Percentiles rank a stretch among this genome's conserved stretches.
phyloP scores from a whole-genome alignment of 306 rosid genomes.

The Lathyrus sativus region DNA sequence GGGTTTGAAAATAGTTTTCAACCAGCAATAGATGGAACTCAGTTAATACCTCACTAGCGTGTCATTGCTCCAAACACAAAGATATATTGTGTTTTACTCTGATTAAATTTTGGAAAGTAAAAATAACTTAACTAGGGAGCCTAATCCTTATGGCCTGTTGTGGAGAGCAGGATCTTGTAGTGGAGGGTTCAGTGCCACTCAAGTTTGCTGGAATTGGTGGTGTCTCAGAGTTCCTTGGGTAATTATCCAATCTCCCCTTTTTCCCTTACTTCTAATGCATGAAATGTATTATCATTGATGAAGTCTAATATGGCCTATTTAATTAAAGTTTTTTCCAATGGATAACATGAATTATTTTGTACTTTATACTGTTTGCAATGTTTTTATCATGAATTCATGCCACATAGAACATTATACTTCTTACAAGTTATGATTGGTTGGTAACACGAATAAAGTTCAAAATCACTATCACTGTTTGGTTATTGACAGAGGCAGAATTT shows the following conservation, averaged over 20 bases:
- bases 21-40: too few relatives aligned
- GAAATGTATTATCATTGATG: slow-evolving; percentile 25
- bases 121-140: slow-evolving; percentile 27
- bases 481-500: slow-evolving; percentile 1
- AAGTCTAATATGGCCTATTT: slow-evolving; percentile 2
- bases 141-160: slow-evolving; percentile 28
- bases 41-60: too few relatives aligned
- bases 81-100: slow-evolving; percentile 12
- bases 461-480: background rate
- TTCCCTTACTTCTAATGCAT: slow-evolving; percentile 3
- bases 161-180: slow-evolving; percentile 76
- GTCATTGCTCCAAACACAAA: too few relatives aligned
- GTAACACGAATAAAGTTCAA: slow-evolving; percentile 7
- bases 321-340: slow-evolving; percentile 12
- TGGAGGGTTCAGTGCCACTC: slow-evolving; percentile 84
- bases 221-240: slow-evolving; percentile 90
- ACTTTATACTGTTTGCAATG: background rate
- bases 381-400: slow-evolving; percentile 11
- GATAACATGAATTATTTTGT: slow-evolving; percentile 11
- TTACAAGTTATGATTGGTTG: slow-evolving; percentile 8
- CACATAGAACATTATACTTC: slow-evolving; percentile 9
- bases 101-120: slow-evolving; percentile 25
- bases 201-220: slow-evolving; percentile 94
- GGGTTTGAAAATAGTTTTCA: too few relatives aligned
- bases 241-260: slow-evolving; percentile 34